Evolutionary conservation across 345 rosid species (phyloP).

Genomic region (Cardiospermum halicacabum): DNA sequence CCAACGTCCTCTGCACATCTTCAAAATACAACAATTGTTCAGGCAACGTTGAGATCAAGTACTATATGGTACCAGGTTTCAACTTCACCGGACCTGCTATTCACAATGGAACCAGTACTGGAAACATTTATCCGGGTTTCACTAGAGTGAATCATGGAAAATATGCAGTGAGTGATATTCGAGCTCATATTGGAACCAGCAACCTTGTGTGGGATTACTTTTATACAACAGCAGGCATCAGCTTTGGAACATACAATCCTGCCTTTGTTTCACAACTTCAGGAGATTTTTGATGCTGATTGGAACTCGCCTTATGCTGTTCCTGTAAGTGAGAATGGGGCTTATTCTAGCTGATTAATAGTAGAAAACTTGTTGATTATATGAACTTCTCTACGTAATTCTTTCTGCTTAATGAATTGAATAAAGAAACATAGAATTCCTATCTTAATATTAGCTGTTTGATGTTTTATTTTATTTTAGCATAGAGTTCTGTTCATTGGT

Average conservation of each 20-base stretch:
- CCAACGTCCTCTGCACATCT: constrained; percentile 72
- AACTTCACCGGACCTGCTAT: constrained; percentile 70
- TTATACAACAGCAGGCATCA: constrained; percentile 71
- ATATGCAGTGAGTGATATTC: constrained; percentile 57
- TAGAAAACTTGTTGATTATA: neutral
- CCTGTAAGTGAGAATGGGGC: constrained; percentile 31
- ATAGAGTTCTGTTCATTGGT: too few relatives aligned
- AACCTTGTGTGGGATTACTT: constrained; percentile 90
- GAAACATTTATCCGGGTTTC: constrained; percentile 60
- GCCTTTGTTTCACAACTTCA: constrained; percentile 68
- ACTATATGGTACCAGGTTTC: constrained; percentile 74
- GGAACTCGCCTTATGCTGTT: constrained; percentile 73
- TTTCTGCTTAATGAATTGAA: neutral
- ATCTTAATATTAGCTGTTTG: neutral
- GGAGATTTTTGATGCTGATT: constrained; percentile 72
- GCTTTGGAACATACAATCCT: constrained; percentile 66
- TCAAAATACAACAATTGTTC: constrained; percentile 54
- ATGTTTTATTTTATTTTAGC: too few relatives aligned
- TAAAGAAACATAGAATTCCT: neutral
- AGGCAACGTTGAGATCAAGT: constrained; percentile 71
- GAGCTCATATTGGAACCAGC: constrained; percentile 83
- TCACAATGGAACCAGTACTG: constrained; percentile 39
- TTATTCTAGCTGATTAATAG: constrained; percentile 25
- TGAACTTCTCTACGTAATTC: neutral
- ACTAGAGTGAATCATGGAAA: constrained; percentile 83